Evolutionary conservation across 768 basidiomycete genomes (phyloP), one percentile per base, ranked within the genome.

Genomic region (Naganishia randhawae): DNA sequence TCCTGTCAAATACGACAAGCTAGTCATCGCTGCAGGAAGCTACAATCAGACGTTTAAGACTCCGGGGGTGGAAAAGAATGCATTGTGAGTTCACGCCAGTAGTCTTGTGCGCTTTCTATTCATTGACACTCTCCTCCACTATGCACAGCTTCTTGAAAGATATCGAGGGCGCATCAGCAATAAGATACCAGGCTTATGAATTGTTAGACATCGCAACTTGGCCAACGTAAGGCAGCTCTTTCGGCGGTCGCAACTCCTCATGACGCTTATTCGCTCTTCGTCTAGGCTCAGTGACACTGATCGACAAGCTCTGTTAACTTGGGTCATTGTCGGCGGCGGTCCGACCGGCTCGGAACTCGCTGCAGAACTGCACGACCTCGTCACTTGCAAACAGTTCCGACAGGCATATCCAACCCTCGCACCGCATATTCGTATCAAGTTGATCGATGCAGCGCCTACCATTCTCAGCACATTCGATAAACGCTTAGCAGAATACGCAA

Each of bases 321-420:
- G 94, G 75, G 91, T 90, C 70, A 86, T 94, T 62, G 91, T 93
- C 54, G 92, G 91, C 63, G 95, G 94, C 39, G 96, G 93, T 7
- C 94, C 92, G 0, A 95, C 92, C 50, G 89, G 89, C 14, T 87
- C 91, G 50, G 91, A 92, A 78, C 92, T 91, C 73, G 84, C 89
- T 0, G 90, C 90, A 10, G 91, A 92, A 76, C 76, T 92, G 53
- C 86, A 90, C 72, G 90, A 92, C 77, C 82, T 92, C 48, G 67
- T 50, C 57, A 32, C 32, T 10, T 63, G 62, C 22, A 51, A 54
- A n/a, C 76, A 82, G 3, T 84, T 92, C 10, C 85, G 85, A 1
- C 83, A 83, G 51, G 75, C 90, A 61, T 85, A 86, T 50, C 76
- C 74, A 6, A 50, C 70, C 6, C 54, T 74, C 39, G 71, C 66